Evolutionary conservation across 2,329 filamentous ascomycete genomes (phyloP).

Genomic region (Aquanectria penicillioides): DNA sequence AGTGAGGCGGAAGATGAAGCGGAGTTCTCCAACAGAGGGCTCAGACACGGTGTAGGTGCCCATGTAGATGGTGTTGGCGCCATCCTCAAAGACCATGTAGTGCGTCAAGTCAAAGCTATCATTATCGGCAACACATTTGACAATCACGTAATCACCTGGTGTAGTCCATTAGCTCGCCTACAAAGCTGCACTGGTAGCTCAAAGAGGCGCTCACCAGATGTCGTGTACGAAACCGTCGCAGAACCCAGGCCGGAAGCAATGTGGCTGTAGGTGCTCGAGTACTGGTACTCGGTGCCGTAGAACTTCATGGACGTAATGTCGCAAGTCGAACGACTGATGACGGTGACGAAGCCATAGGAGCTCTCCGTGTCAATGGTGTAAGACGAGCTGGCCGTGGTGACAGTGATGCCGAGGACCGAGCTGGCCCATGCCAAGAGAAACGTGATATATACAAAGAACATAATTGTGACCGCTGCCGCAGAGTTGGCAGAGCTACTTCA

Average conservation of each 20-base stretch:
- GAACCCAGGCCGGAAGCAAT: conserved; percentile 10
- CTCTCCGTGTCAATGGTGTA: conserved; percentile 3
- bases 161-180: background rate
- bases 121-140: conserved; percentile 5
- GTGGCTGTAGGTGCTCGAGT: conserved; percentile 15
- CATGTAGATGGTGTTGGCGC: conserved; percentile 9
- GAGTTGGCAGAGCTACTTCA: background rate
- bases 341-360: conserved; percentile 1
- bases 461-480: background rate
- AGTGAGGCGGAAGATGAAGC: conserved; percentile 9
- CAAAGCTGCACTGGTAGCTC: background rate
- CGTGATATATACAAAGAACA: background rate
- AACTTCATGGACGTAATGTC: conserved; percentile 16
- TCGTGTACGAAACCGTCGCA: conserved; percentile 7
- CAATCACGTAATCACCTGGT: conserved; percentile 1
- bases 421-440: conserved; percentile 1
- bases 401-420: conserved; percentile 6
- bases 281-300: conserved; percentile 10
- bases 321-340: conserved; percentile 2
- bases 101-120: conserved; percentile 3
- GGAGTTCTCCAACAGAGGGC: conserved; percentile 7
- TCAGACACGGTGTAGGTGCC: conserved; percentile 5
- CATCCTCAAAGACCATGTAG: conserved; percentile 12
- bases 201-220: background rate
- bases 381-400: background rate